These are phyloP conservation scores for Stevia rebaudiana DNA, from an alignment of 140 eudicot genomes.

Conservation along the genomic window DNA sequence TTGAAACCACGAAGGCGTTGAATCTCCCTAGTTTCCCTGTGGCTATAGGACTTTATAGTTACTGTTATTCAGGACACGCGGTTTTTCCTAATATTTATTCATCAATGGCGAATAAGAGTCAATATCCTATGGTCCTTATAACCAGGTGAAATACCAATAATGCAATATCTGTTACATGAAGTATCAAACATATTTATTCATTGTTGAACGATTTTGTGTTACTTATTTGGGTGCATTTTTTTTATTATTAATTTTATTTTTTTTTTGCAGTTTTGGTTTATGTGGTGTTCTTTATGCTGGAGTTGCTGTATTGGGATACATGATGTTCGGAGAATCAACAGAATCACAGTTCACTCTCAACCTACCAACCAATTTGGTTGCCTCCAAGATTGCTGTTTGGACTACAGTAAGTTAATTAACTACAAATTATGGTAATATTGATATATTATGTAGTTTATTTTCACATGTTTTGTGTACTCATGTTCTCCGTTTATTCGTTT, in stretches of 20 bases:
- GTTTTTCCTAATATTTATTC: constrained; percentile 94
- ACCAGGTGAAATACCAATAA: constrained; percentile 43
- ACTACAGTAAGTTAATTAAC: constrained; percentile 58
- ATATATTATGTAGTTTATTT: not conserved
- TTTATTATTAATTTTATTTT: no score
- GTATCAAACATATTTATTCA: not conserved
- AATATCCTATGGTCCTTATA: constrained; percentile 66
- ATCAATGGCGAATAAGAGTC: constrained; percentile 74
- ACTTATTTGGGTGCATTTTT: constrained; percentile 1
- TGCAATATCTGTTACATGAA: not conserved
- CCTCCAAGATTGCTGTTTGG: constrained; percentile 91
- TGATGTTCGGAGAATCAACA: constrained; percentile 78
- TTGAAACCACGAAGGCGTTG: constrained; percentile 44
- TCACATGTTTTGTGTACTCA: constrained; percentile 6
- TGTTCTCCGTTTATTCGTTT: constrained; percentile 20
- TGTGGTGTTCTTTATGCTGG: constrained; percentile 69
- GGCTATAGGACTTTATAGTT: constrained; percentile 92
- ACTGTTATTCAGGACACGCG: constrained; percentile 95
- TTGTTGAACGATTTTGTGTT: not conserved
- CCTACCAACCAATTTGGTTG: constrained; percentile 65
- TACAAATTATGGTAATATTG: not conserved
- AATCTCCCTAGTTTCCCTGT: constrained; percentile 85
- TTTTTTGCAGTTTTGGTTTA: constrained; percentile 58
- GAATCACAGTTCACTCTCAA: constrained; percentile 87
- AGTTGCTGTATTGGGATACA: constrained; percentile 75